Evolutionary conservation across 257 asterid genomes (phyloP), one percentile per base, ranked within the genome.

Genomic region (Pogostemon cablin): DNA sequence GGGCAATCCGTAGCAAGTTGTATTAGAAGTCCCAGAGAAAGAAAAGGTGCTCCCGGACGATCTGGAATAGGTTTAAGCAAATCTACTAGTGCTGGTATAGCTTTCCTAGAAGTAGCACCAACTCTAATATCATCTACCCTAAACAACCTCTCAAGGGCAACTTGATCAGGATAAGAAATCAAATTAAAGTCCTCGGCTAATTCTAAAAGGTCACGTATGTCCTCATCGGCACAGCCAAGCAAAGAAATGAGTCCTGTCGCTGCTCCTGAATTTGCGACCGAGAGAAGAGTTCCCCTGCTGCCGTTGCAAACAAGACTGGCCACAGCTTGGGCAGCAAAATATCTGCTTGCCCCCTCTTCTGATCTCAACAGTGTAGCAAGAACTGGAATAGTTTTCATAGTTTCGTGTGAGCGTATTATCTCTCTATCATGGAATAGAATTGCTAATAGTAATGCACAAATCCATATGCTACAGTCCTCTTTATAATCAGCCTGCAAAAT

Each of bases 221-320:
- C 98, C 62, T 56, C 88, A 75, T 95, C 98, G 53, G 96, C 89
- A 82, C 98, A 95, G 43, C 99, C 99, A 69, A 95, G 93, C 82
- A 91, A 81, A 59, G 95, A 80, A 71, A 95, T 89, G 78, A 95
- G 96, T 71, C 99, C 99, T 6, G 85, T 83, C 7, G 99, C 91
- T 17, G 90, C 91, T 54, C 99, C 99, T 54, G 99, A 91, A 83
- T 91, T 95, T 49, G 99, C 96, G 71, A 91, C 96, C 38, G 99
- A 95, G 41, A 95, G 92, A 79, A 95, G 99, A 75, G 99, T 95
- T 77, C 99, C 99, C 80, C 99, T 81, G 96, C 93, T 95, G 53
- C 99, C 99, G 54, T 95, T 91, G 75, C 97, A 91, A 67, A 95
- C 98, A 67, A 95, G 98, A 83, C 99, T 95, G 47, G 92, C 88